A percentile compares a stretch with the other conserved stretches of the same genome.
Conservation (phyloP, 768 basidiomycete genomes). For the Leccinum subgranulosum region DNA sequence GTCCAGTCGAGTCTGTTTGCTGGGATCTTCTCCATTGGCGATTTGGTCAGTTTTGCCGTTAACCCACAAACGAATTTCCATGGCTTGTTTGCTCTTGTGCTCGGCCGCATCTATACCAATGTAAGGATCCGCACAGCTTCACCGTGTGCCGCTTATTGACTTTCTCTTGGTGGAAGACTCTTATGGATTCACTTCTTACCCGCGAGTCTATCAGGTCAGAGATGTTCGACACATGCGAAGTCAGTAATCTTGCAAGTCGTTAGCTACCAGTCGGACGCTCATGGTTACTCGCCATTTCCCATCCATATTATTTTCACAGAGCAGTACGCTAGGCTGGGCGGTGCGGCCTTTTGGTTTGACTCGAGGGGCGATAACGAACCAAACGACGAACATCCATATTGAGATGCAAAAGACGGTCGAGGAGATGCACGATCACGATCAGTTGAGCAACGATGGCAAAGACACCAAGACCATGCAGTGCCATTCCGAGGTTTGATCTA, state of each 20-base stretch:
- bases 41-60: not conserved
- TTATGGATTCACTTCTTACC: slow-evolving; percentile 9
- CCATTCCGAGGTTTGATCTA: no score
- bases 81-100: not conserved
- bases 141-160: not conserved
- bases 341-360: not conserved
- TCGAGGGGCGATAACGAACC: not conserved
- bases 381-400: not conserved
- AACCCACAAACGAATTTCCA: not conserved
- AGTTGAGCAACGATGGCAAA: no score
- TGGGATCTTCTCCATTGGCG: not conserved
- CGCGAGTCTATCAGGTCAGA: not conserved
- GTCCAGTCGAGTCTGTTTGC: not conserved
- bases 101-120: not conserved
- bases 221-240: not conserved
- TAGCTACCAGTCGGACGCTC: not conserved
- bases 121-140: not conserved
- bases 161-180: slow-evolving; percentile 3
- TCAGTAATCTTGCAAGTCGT: not conserved
- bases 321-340: not conserved
- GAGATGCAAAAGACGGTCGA: not conserved
- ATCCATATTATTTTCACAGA: not conserved
- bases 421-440: not conserved
- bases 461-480: no score
- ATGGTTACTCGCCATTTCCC: not conserved